Conservation (phyloP, 1,284 basidiomycete genomes). For the Pulchroboletus neoregius region DNA sequence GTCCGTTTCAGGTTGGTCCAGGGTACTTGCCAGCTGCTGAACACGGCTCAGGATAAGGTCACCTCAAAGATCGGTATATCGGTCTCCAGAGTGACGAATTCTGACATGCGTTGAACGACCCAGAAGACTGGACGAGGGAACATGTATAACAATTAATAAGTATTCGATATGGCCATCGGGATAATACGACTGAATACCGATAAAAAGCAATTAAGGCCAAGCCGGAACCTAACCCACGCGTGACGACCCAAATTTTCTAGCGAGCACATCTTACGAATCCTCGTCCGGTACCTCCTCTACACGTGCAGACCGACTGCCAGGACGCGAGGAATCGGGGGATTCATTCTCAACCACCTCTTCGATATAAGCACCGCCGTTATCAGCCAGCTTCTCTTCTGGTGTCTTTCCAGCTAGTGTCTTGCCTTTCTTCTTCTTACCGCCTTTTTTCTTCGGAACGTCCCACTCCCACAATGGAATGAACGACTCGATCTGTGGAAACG, state of each 20-base stretch:
- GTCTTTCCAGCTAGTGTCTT: conserved; percentile 35
- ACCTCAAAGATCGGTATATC: too few relatives aligned
- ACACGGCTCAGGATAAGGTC: too few relatives aligned
- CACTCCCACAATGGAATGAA: conserved; percentile 98
- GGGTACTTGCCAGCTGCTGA: too few relatives aligned
- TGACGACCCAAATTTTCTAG: not conserved
- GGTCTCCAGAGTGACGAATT: too few relatives aligned
- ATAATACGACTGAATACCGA: conserved; percentile 38
- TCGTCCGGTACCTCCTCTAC: conserved; percentile 60
- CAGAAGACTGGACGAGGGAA: not conserved
- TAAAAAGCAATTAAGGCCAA: not conserved
- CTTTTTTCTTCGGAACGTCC: conserved; percentile 92
- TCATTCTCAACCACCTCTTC: conserved; percentile 51
- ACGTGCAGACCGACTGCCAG: conserved; percentile 55
- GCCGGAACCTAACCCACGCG: not conserved
- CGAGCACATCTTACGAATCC: conserved; percentile 32
- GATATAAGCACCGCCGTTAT: conserved; percentile 44
- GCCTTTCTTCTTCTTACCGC: conserved; percentile 58
- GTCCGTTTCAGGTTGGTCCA: too few relatives aligned
- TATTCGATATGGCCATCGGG: conserved; percentile 15
- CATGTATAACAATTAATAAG: not conserved
- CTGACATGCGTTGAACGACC: too few relatives aligned
- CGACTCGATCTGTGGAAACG: conserved; percentile 76
- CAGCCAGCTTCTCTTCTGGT: conserved; percentile 31
- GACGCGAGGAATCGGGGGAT: conserved; percentile 48